Evolutionary conservation across 2,329 filamentous ascomycete genomes (phyloP), one percentile per base, ranked within the genome.

Genomic region (Botrytis elliptica): DNA sequence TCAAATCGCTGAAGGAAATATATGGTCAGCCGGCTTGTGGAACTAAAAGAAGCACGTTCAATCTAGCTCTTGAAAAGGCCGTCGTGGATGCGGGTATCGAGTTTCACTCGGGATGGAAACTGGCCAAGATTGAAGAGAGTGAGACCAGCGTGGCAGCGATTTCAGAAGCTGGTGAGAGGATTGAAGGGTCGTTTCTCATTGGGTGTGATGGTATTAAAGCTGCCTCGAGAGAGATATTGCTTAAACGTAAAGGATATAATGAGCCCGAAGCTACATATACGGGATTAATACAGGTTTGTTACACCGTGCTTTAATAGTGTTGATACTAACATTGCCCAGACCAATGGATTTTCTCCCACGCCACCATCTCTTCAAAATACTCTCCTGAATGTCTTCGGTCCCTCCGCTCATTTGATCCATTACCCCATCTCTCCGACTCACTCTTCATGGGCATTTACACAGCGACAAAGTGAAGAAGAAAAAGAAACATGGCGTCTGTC

Each of bases 131-230:
- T 36, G 59, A 66, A n/a, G 74, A 75, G 10, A 42, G 20, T 1
- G 65, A 71, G 40, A 20, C 38, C 1, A 22, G 40, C 33, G 74
- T 75, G 1, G 60, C 67, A 33, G 74, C 73, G 1, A 33, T 74
- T 3, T 72, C 70, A 1, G 65, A 72, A 52, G 46, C 71, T 33
- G 70, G 73, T 16, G 18, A 59, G 38, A 70, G 59, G 25, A 62
- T 73, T 40, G 59, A 70, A 49, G 75, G 72, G 18, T 62, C 40
- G 9, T 75, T 76, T 49, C 69, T 76, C 1, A 62, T 76, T 33
- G 75, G 75, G n/a, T 76, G 75, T 60, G 74, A 76, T 71, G 75
- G 75, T 36, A 73, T 76, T 36, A 72, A 60, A 49, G 57, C 71
- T 59, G 59, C 36, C 3, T 68, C 74, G 3, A 72, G 75, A 52